phyloP scores from a whole-genome alignment of 192 early-diverging fungal species.

The Diversispora eburnea region DNA sequence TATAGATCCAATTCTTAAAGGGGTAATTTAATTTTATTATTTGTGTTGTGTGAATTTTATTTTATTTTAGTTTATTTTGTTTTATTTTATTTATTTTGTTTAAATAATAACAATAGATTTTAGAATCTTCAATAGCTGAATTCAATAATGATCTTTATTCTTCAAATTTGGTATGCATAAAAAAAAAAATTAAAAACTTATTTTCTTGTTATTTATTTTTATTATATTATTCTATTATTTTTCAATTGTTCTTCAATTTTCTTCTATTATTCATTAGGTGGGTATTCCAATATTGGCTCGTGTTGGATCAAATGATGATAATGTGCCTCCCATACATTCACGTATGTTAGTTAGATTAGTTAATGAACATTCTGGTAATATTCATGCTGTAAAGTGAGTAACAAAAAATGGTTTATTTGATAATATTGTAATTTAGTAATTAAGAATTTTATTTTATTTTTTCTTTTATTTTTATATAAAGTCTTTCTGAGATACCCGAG shows the following conservation, averaged over 20 bases:
- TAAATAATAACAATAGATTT: constrained; percentile 37
- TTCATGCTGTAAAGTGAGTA: constrained; percentile 45
- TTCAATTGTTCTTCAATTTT: background rate
- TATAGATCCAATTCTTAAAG: constrained; percentile 61
- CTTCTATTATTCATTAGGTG: constrained; percentile 37
- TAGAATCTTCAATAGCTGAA: constrained; percentile 70
- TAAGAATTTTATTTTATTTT: background rate
- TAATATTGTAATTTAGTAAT: background rate
- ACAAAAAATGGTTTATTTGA: background rate
- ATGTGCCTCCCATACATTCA: constrained; percentile 70
- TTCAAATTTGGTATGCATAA: constrained; percentile 54
- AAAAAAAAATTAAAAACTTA: background rate
- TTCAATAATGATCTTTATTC: constrained; percentile 71
- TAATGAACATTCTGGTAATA: constrained; percentile 57
- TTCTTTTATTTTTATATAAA: constrained; percentile 29
- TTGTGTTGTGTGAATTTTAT: background rate
- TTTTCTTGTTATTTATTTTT: background rate
- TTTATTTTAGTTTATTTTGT: background rate
- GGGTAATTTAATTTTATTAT: constrained; percentile 37
- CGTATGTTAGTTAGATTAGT: constrained; percentile 59
- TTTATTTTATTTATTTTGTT: background rate
- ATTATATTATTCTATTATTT: background rate
- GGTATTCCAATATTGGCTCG: constrained; percentile 63
- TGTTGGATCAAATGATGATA: constrained; percentile 62
- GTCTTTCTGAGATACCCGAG: constrained; percentile 56